phyloP scores from a whole-genome alignment of 768 basidiomycete genomes.

The Calocybe indica region DNA sequence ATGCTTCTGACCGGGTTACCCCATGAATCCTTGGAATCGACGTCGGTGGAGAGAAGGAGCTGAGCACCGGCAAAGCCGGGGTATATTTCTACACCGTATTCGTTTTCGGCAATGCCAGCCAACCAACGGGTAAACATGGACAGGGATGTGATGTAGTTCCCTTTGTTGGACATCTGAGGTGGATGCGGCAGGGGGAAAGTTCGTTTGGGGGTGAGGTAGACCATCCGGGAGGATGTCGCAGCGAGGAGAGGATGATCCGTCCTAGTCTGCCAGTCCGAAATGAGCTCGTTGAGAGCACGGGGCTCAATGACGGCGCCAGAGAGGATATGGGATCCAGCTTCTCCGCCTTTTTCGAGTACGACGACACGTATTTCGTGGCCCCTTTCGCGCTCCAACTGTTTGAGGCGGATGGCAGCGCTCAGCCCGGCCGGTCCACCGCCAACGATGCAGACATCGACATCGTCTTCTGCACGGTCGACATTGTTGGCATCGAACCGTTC shows the following conservation, averaged over 20 bases:
- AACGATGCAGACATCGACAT: constrained; percentile 96
- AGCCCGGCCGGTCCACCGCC: constrained; percentile 95
- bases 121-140: constrained; percentile 90
- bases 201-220: constrained; percentile 64
- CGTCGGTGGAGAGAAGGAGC: constrained; percentile 61
- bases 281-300: constrained; percentile 80
- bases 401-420: constrained; percentile 91
- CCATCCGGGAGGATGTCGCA: constrained; percentile 78
- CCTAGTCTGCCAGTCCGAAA: constrained; percentile 73
- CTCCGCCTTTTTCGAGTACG: constrained; percentile 90
- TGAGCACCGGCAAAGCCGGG: constrained; percentile 94
- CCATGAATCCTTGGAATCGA: constrained; percentile 33
- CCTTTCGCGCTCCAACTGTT: constrained; percentile 81
- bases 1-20: constrained; percentile 45
- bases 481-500: constrained; percentile 40
- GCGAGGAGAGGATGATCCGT: constrained; percentile 76
- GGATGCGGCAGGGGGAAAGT: constrained; percentile 90
- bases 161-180: constrained; percentile 91
- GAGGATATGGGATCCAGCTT: constrained; percentile 92
- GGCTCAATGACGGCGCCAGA: constrained; percentile 96
- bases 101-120: constrained; percentile 71
- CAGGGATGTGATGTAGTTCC: constrained; percentile 90
- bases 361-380: constrained; percentile 85
- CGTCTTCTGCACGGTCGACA: constrained; percentile 83
- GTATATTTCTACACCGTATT: constrained; percentile 88